Evolutionary conservation across 306 rosid species (phyloP).

Genomic region (Sophora flavescens): DNA sequence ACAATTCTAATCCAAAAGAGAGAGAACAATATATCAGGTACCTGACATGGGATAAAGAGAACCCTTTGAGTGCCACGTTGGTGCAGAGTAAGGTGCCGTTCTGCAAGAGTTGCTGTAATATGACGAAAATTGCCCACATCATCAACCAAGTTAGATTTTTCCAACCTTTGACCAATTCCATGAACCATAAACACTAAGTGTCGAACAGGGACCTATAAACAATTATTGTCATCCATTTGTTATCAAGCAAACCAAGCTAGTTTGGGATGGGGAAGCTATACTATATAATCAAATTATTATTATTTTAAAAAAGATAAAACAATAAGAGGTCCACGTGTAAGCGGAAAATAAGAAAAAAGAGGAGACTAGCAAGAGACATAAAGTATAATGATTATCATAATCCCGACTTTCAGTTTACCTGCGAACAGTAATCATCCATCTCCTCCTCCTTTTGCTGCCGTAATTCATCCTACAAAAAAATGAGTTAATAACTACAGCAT

Average conservation of each 20-base stretch:
- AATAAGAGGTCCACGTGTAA: conserved; percentile 28
- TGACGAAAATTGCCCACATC: conserved; percentile 84
- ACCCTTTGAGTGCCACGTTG: conserved; percentile 89
- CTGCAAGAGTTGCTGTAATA: conserved; percentile 85
- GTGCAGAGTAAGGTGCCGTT: conserved; percentile 81
- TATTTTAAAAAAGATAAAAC: too few species aligned
- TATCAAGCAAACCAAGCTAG: conserved; percentile 38
- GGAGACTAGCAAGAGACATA: too few species aligned
- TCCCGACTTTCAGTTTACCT: conserved; percentile 59
- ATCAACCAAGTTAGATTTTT: conserved; percentile 96
- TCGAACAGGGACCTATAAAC: conserved; percentile 88
- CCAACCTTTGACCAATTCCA: conserved; percentile 99
- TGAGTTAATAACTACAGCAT: conserved; percentile 40
- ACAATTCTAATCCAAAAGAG: too few species aligned
- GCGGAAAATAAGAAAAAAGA: too few species aligned
- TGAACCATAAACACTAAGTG: conserved; percentile 99
- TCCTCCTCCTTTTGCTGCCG: conserved; percentile 96
- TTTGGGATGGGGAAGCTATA: neutral
- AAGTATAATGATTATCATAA: too few species aligned
- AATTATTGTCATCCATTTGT: conserved; percentile 19
- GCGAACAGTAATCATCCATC: conserved; percentile 95
- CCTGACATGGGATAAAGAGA: conserved; percentile 98
- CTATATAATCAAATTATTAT: conserved; percentile 32
- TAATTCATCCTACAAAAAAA: conserved; percentile 72
- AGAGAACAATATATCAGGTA: conserved; percentile 33